Base-by-base conservation (phyloP, 2,329 filamentous ascomycete genomes). In the Aplosporella prunicola region DNA sequence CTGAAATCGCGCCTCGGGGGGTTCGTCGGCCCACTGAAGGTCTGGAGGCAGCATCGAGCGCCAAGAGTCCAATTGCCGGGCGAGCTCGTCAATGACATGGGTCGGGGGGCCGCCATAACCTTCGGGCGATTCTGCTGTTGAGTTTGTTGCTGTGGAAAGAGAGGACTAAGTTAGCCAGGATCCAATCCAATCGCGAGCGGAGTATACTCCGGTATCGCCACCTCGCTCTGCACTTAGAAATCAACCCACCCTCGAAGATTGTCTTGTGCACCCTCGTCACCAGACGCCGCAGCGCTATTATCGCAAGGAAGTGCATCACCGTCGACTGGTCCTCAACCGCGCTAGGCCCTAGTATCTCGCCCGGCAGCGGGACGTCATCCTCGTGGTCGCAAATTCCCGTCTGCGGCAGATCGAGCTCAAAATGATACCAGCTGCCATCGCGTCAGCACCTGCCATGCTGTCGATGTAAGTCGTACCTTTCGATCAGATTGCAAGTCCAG, bases 251-350 rank as follows among this genome's bases (percentile, higher is more conserved):
- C 44, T 69, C 66, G 41, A 61, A 68, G 18, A 78, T 62, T 3
- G 62, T 60, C 28, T 59, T 58, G 49, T 78, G 68, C 13, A 76
- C 69, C 15, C 68, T 63, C 1, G 66, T 62, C 24, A 71, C 69
- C 3, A 78, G 55, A 16, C 69, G 61, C 14, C 70, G 62, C 13
- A 79, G 60, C 9, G 72, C 69, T 30, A 79, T 70, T 47, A 78
- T 73, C 0, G 74, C 75, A 2, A 71, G 65, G 50, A 76, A 78
- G 46, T 78, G 67, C 41, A 74, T 69, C 43, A 71, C 74, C 42
- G 43, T 72, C 69, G 14, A 57, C 61, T 9, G 63, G 48, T 40
- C 67, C 62, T 43, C 43, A 62, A 23, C 64, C 18, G 42, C 38
- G 18, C 17, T 40, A 10, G 66, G 65, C 2, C 63, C 58, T 2